phyloP scores from a whole-genome alignment of 2,329 filamentous ascomycete genomes.

The Clarireedia monteithiana region DNA sequence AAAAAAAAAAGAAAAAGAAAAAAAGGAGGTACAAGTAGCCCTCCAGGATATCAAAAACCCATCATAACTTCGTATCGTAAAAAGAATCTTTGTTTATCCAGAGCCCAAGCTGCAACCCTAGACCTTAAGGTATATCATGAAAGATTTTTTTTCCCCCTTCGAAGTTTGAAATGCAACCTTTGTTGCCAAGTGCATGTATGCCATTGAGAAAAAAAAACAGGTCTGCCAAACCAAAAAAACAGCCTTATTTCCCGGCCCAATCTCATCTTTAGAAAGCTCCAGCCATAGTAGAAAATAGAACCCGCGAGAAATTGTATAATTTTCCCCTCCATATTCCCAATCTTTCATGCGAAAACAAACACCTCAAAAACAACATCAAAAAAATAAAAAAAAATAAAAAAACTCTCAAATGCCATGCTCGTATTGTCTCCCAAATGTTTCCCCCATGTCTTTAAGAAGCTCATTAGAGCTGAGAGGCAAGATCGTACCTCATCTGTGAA shows the following conservation, averaged over 20 bases:
- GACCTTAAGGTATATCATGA: not conserved
- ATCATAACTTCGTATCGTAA: slow-evolving; percentile 8
- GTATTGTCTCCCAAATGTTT: not conserved
- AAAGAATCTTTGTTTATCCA: slow-evolving; percentile 5
- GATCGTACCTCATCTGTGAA: not conserved
- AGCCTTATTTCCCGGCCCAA: not conserved
- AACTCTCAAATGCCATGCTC: not conserved
- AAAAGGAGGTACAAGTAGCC: no score
- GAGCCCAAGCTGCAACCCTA: slow-evolving; percentile 6
- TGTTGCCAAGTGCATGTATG: not conserved
- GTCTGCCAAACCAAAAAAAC: not conserved
- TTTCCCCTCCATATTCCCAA: not conserved
- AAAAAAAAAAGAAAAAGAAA: no score
- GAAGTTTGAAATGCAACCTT: not conserved
- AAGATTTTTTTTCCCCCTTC: not conserved
- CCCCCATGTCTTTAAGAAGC: not conserved
- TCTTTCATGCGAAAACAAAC: slow-evolving; percentile 5
- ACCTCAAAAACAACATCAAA: not conserved
- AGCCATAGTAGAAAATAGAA: not conserved
- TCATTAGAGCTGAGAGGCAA: not conserved
- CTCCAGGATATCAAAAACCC: slow-evolving; percentile 6
- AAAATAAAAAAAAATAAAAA: not conserved
- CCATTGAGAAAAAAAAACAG: not conserved
- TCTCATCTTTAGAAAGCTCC: not conserved
- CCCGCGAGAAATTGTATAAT: not conserved